A percentile compares a stretch with the other conserved stretches of the same genome.
Conservation (phyloP, 192 early-diverging fungal species). For the Umbelopsis sp. region DNA sequence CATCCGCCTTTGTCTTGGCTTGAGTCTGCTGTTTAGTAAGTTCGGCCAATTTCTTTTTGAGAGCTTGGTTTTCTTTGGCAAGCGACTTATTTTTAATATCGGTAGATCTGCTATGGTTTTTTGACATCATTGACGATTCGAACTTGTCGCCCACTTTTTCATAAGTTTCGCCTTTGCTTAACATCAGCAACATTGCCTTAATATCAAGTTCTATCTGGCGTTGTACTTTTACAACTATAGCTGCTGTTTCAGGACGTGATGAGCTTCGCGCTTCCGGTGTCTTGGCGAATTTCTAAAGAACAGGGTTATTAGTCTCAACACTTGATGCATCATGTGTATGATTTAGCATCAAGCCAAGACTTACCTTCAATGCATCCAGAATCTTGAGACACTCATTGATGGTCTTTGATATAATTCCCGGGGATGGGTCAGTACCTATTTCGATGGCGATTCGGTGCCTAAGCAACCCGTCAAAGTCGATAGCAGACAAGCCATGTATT, state of each 20-base stretch:
- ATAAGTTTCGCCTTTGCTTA: background rate
- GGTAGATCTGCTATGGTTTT: background rate
- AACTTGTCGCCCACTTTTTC: background rate
- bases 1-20: background rate
- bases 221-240: background rate
- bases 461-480: conserved; percentile 4
- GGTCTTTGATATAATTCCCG: background rate
- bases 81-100: background rate
- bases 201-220: background rate
- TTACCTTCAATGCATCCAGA: conserved; percentile 1
- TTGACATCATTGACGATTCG: background rate
- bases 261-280: background rate
- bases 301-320: background rate
- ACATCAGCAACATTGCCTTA: background rate
- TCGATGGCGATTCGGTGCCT: background rate
- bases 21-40: background rate
- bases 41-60: conserved; percentile 9
- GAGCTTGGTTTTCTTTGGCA: background rate
- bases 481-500: background rate
- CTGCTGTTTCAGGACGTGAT: background rate
- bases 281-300: background rate
- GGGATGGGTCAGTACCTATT: background rate
- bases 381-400: conserved; percentile 6
- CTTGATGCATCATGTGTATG: background rate
- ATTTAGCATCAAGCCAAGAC: background rate